Base-by-base conservation (phyloP, 164 flowering plant species). In the Houttuynia cordata region DNA sequence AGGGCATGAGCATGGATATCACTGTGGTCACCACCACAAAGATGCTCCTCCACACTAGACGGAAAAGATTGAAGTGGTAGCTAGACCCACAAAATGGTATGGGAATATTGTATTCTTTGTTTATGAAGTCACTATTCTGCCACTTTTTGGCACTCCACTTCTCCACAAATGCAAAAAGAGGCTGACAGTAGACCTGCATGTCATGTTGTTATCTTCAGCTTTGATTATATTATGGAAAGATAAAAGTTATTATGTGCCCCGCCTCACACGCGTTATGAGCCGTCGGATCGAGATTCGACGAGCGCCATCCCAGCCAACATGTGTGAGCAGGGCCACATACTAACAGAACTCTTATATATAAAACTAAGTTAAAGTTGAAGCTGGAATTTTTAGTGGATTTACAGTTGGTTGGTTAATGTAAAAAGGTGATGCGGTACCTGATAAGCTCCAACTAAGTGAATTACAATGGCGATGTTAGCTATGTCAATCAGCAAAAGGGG, bases 361-460 rank as follows among this genome's bases (percentile, higher is more conserved):
- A n/a, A n/a, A 30, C n/a, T n/a, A n/a, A n/a, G n/a, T n/a, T n/a
- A n/a, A n/a, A n/a, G n/a, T n/a, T n/a, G n/a, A n/a, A n/a, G n/a
- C n/a, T n/a, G n/a, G n/a, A n/a, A n/a, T n/a, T n/a, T 30, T 30
- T 2, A 30, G 37, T 30, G 37, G 37, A 30, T 2, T 30, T 30
- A 30, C 37, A 30, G 37, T 30, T 30, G 37, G n/a, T n/a, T n/a
- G n/a, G 37, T 30, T 30, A 2, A 30, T 30, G 37, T 18, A 7
- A 20, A 1, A 7, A 51, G 53, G 19, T 45, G 17, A 21, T 10
- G 13, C 0, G 56, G 17, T 70, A 79, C 86, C 76, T 83, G 84
- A 57, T 80, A 85, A 10, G 91, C 91, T 24, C 88, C 88, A 6
- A 85, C 69, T 30, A 85, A 76, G 67, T 85, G 87, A 41, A 85